These are phyloP conservation scores for Leccinellum albellum DNA, from an alignment of 768 basidiomycete genomes.

Conservation along the genomic window DNA sequence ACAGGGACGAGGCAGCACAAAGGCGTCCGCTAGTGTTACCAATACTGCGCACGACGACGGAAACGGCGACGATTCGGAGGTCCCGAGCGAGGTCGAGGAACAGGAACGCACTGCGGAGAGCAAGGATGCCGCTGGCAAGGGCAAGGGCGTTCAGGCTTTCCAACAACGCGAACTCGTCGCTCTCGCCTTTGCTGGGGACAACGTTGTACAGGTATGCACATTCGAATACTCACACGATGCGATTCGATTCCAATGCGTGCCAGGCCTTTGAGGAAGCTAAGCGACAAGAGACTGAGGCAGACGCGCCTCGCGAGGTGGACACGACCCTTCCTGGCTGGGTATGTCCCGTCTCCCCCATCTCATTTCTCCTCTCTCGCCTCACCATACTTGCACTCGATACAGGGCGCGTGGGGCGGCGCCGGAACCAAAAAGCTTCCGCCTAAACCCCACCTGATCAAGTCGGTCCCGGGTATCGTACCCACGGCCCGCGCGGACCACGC, in stretches of 20 bases:
- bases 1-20: not conserved
- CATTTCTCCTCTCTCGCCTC: too few species aligned
- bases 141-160: conserved; percentile 57
- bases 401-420: conserved; percentile 92
- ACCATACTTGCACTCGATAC: not conserved
- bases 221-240: not conserved
- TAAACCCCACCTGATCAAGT: conserved; percentile 73
- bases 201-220: conserved; percentile 77
- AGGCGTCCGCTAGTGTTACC: conserved; percentile 8
- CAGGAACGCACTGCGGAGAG: conserved; percentile 52
- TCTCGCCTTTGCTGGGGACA: conserved; percentile 94
- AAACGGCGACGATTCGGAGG: conserved; percentile 46
- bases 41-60: not conserved
- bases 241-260: not conserved
- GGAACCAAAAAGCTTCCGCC: conserved; percentile 60
- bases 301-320: conserved; percentile 86
- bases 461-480: conserved; percentile 77
- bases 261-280: conserved; percentile 89
- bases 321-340: conserved; percentile 96
- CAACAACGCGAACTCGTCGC: conserved; percentile 91
- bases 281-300: conserved; percentile 72
- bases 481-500: conserved; percentile 76
- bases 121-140: conserved; percentile 36
- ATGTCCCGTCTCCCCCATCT: conserved; percentile 24
- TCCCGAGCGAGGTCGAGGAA: conserved; percentile 64